phyloP scores from a whole-genome alignment of 495 filamentous ascomycete species.

The Neurospora sp. region DNA sequence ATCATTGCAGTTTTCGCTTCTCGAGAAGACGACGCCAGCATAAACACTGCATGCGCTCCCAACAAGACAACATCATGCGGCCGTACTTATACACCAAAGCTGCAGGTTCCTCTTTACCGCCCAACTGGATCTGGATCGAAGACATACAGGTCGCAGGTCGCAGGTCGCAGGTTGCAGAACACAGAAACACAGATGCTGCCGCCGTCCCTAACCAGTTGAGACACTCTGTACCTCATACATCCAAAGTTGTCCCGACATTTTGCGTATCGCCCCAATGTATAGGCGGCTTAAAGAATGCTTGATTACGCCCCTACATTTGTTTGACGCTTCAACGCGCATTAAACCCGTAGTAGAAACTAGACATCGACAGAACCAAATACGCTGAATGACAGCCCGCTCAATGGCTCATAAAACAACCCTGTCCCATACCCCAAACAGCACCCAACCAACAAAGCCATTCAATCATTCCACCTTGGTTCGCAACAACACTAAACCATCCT shows the following conservation, averaged over 20 bases:
- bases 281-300: too few species aligned
- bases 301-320: too few species aligned
- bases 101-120: background rate
- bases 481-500: slow-evolving; percentile 43
- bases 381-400: background rate
- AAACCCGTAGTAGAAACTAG: background rate
- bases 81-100: background rate
- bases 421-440: background rate
- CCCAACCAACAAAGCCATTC: too few species aligned
- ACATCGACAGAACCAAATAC: background rate
- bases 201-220: background rate
- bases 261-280: background rate
- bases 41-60: background rate
- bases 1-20: background rate
- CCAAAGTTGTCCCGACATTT: background rate
- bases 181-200: background rate
- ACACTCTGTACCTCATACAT: background rate
- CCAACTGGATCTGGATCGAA: background rate
- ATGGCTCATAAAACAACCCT: background rate
- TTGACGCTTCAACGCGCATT: background rate
- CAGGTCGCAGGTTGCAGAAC: background rate
- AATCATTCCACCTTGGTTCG: too few species aligned
- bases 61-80: background rate
- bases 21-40: background rate
- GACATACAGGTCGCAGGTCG: background rate